These are phyloP conservation scores for Incumbomyces lentus DNA, from an alignment of 2,329 filamentous ascomycete genomes.

Conservation along the genomic window DNA sequence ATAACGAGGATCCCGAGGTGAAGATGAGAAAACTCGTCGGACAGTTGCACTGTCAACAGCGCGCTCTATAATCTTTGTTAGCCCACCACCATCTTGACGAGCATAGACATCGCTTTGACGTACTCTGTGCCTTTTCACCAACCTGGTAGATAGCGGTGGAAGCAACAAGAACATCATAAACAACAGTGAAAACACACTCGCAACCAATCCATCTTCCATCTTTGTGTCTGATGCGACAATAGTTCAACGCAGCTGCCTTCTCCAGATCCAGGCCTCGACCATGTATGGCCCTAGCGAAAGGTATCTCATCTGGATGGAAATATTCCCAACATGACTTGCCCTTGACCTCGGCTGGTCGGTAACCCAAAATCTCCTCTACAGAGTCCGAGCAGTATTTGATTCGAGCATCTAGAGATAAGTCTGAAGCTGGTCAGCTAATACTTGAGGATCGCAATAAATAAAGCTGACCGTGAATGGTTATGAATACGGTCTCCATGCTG, in stretches of 20 bases:
- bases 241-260: slow-evolving; percentile 74
- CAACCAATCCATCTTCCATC: slow-evolving; percentile 65
- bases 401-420: slow-evolving; percentile 63
- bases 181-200: slow-evolving; percentile 82
- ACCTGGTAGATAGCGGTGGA: slow-evolving; percentile 68
- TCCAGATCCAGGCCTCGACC: slow-evolving; percentile 64
- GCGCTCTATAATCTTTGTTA: slow-evolving; percentile 46
- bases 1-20: slow-evolving; percentile 71
- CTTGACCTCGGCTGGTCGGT: slow-evolving; percentile 63
- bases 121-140: slow-evolving; percentile 63
- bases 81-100: slow-evolving; percentile 6
- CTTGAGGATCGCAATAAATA: no score
- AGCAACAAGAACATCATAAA: slow-evolving; percentile 78
- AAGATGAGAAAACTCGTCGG: slow-evolving; percentile 68
- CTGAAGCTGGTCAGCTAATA: slow-evolving; percentile 33
- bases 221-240: slow-evolving; percentile 60
- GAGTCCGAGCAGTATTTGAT: slow-evolving; percentile 79
- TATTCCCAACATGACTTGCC: slow-evolving; percentile 74
- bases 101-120: slow-evolving; percentile 27
- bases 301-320: slow-evolving; percentile 72
- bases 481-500: slow-evolving; percentile 73
- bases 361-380: slow-evolving; percentile 72
- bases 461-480: slow-evolving; percentile 73
- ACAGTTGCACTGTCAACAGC: slow-evolving; percentile 69
- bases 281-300: slow-evolving; percentile 62